Base-by-base conservation (phyloP, 1,284 basidiomycete genomes). In the Golubevia sp. region DNA sequence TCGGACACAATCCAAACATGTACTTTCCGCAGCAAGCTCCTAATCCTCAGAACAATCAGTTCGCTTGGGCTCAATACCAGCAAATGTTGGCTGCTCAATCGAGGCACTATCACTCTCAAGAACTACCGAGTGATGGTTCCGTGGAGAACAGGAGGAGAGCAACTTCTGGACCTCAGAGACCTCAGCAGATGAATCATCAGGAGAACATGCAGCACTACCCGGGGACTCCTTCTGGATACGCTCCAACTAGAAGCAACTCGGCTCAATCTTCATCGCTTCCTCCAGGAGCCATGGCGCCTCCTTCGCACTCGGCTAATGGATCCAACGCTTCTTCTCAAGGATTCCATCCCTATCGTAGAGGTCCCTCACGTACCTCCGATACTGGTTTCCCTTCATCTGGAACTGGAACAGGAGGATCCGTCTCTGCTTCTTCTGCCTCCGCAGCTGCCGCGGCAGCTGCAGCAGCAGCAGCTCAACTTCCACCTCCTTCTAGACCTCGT, bases 311-410 rank as follows among this genome's bases (percentile, higher is more conserved):
- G 2, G 56, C 69, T 2, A 66, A 67, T 15, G 68, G 71, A 11
- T 68, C 67, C 11, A 61, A 64, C 53, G 67, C 67, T 2, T 64
- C 64, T 3, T 56, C 65, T 11, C 67, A 62, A 30, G 73, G 70
- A 24, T 79, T 71, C 61, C 76, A 79, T 59, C 76, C 76, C 13
- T 76, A 79, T 56, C 70, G 76, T 49, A 59, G 75, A 11, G 62
- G 51, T 30, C 51, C 69, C 24, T 69, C 67, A 30, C 67, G 70
- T 26, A 59, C 69, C 50, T 73, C 73, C 15, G 70, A 69, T 15
- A 48, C 68, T n/a, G 72, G 68, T 48, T 54, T 61, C 53, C 27
- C 13, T 3, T 34, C 53, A 23, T 6, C 18, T 6, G 53, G 18
- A 5, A 7, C 5, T 8, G 56, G 34, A 6, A 30, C 50, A 25